phyloP scores from a whole-genome alignment of 2,329 filamentous ascomycete species.

The Sclerotinia nivalis region DNA sequence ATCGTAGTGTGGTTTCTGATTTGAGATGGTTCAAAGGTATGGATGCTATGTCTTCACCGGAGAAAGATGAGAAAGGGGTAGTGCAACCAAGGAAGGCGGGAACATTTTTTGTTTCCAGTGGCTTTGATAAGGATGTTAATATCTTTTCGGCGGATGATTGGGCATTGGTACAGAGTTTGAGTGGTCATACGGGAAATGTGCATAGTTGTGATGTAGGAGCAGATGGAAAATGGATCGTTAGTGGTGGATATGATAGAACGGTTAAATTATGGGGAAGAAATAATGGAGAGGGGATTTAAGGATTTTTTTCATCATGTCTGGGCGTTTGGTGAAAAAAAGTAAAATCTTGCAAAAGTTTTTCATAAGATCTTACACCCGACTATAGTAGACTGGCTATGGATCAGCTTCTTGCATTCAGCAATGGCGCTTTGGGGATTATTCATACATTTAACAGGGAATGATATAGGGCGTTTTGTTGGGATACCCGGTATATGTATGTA shows the following conservation, averaged over 20 bases:
- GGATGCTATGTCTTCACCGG: conserved; percentile 69
- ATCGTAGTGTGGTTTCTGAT: conserved; percentile 88
- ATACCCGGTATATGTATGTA: conserved; percentile 13
- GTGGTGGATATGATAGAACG: conserved; percentile 89
- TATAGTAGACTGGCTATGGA: neutral
- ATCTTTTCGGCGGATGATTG: conserved; percentile 97
- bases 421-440: neutral
- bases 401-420: neutral
- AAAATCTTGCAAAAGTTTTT: neutral
- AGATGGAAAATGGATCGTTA: conserved; percentile 90
- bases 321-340: conserved; percentile 11
- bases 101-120: conserved; percentile 86
- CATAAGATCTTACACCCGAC: neutral
- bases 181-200: conserved; percentile 89
- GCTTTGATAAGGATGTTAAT: conserved; percentile 94
- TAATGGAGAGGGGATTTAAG: conserved; percentile 58
- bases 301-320: neutral
- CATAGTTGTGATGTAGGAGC: conserved; percentile 84
- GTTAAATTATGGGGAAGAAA: conserved; percentile 96
- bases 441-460: neutral
- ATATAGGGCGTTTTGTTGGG: conserved; percentile 15
- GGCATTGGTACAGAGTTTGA: conserved; percentile 82
- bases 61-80: conserved; percentile 64
- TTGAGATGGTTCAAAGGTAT: conserved; percentile 89
- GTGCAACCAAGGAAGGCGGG: conserved; percentile 78